phyloP scores from a whole-genome alignment of 2,329 filamentous ascomycete genomes.

The Bipolaris sorokiniana region DNA sequence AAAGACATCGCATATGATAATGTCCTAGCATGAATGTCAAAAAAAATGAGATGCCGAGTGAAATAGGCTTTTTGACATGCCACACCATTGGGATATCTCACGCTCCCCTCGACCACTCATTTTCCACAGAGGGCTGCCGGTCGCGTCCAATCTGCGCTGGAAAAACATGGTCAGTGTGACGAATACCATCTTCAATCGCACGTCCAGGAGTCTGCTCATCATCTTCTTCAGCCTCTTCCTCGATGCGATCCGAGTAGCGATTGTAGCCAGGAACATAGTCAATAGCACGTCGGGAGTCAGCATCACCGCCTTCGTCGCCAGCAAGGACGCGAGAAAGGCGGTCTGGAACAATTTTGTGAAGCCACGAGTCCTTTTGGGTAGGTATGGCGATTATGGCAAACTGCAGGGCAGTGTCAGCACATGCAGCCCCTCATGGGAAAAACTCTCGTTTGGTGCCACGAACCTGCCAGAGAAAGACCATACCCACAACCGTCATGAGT shows the following conservation, averaged over 20 bases:
- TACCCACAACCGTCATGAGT: conserved; percentile 58
- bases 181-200: conserved; percentile 29
- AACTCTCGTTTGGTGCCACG: conserved; percentile 1
- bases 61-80: background rate
- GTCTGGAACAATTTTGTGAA: conserved; percentile 39
- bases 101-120: conserved; percentile 34
- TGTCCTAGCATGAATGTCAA: too few species aligned
- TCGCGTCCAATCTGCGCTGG: conserved; percentile 24
- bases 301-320: conserved; percentile 35
- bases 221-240: conserved; percentile 34
- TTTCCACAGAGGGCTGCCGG: conserved; percentile 30
- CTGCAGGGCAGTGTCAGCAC: conserved; percentile 20
- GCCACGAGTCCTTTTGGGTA: conserved; percentile 41
- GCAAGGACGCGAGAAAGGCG: conserved; percentile 42
- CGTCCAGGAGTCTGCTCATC: conserved; percentile 21
- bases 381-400: conserved; percentile 41
- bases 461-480: conserved; percentile 46
- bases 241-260: conserved; percentile 39
- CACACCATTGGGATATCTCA: background rate
- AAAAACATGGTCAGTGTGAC: conserved; percentile 26
- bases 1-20: too few species aligned
- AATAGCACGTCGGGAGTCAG: conserved; percentile 32
- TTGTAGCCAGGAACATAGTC: conserved; percentile 39
- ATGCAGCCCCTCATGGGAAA: too few species aligned
- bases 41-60: too few species aligned